Conservation (phyloP, 805 yeast genomes). For the Saccharomycopsis fodiens region DNA sequence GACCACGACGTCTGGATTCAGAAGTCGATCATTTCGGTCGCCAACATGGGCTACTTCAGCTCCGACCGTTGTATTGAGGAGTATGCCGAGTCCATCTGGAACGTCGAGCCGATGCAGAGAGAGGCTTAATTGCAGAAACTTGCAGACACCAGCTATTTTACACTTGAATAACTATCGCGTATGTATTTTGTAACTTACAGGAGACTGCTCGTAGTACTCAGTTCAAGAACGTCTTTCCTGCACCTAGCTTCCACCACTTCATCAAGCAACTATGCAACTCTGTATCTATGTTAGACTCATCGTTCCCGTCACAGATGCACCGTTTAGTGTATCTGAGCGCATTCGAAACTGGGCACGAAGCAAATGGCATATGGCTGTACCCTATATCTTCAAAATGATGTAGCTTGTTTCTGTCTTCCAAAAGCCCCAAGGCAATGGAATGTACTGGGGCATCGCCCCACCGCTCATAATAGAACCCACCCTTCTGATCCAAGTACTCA, state of each 20-base stretch:
- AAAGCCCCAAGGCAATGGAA: slow-evolving; percentile 55
- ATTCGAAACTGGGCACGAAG: slow-evolving; percentile 49
- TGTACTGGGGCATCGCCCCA: slow-evolving; percentile 98
- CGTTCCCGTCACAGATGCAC: slow-evolving; percentile 51
- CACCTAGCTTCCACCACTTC: slow-evolving; percentile 70
- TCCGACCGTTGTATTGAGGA: slow-evolving; percentile 88
- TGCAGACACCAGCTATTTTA: background rate
- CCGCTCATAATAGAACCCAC: slow-evolving; percentile 79
- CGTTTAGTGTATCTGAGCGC: slow-evolving; percentile 44
- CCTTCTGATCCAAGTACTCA: slow-evolving; percentile 53
- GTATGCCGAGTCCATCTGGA: slow-evolving; percentile 90
- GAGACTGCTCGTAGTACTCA: background rate
- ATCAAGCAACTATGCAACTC: slow-evolving; percentile 53
- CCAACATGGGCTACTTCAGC: slow-evolving; percentile 89
- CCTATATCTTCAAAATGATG: slow-evolving; percentile 81
- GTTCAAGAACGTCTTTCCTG: slow-evolving; percentile 45
- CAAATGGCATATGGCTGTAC: slow-evolving; percentile 66
- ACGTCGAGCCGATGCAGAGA: slow-evolving; percentile 59
- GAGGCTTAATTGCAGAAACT: slow-evolving; percentile 20
- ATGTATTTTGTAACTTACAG: background rate
- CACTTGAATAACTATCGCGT: slow-evolving; percentile 30
- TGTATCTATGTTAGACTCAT: slow-evolving; percentile 36
- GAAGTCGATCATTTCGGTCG: slow-evolving; percentile 71
- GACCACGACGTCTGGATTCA: slow-evolving; percentile 68
- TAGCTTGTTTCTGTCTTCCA: slow-evolving; percentile 52